Evolutionary conservation across 805 yeast genomes (phyloP), one percentile per base, ranked within the genome.

Genomic region (Alloascoidea africana): DNA sequence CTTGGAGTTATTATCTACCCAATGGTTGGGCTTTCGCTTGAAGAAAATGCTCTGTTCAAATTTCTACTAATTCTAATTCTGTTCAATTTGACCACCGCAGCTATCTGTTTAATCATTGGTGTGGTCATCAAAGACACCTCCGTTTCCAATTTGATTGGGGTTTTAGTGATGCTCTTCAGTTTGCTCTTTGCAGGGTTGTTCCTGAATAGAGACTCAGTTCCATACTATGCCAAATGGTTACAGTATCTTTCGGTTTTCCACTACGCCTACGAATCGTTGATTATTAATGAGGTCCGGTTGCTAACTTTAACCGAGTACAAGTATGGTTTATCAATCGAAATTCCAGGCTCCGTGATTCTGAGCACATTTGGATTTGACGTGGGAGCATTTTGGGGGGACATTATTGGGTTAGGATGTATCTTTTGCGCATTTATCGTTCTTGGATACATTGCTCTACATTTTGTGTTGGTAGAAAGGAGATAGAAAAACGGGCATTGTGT

Each of bases 341-440:
- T 91, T 13, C 98, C 98, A 0, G 98, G 98, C 6, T 97, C 98
- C 2, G 93, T 94, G 1, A 91, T 91, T 39, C 66, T 91, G 47
- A 82, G 94, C 46, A 85, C 97, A 0, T 91, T 91, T 62, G 98
- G 98, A 0, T 91, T 91, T 55, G 71, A 83, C 45, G 89, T 84
- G 11, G 73, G 76, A 16, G 91, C 87, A 2, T 69, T 82, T 38
- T 57, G 71, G 56, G 62, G 63, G 27, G 97, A 91, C 54, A 65
- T 78, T 18, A 53, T 66, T 23, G 71, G 71, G 42, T 63, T 91
- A 37, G 60, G 62, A 0, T 65, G 68, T 0, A 74, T 81, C 63
- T 66, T 76, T 18, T 56, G 63, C 1, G 51, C 65, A 1, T 85
- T 85, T 54, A 54, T 81, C 27, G 47, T 73, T 4, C 44, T 73